Evolutionary conservation across 176 grass and related monocot species (phyloP).

Genomic region (Rhynchospora tenuis): DNA sequence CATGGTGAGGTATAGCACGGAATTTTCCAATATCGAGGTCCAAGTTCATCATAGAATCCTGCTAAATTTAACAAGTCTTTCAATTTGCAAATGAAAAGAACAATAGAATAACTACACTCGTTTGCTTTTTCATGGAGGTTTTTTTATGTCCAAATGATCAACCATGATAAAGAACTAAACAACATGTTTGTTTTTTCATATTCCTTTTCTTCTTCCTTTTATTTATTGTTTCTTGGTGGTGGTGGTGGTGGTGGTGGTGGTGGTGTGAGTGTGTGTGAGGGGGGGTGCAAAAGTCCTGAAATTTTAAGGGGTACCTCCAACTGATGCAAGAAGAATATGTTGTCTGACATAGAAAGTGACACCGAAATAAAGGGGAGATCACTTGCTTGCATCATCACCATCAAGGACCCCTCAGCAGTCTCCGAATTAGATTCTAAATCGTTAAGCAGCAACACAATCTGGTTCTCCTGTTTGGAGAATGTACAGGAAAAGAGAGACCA

Average conservation of each 20-base stretch:
- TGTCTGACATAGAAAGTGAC: conserved; percentile 30
- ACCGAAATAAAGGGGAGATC: conserved; percentile 65
- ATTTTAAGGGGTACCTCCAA: conserved; percentile 39
- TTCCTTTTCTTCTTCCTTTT: not conserved
- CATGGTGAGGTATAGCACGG: conserved; percentile 54
- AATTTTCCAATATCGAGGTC: conserved; percentile 59
- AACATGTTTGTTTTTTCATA: not conserved
- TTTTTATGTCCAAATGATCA: conserved; percentile 4
- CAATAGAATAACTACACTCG: not conserved
- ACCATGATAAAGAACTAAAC: not conserved
- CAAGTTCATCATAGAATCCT: conserved; percentile 36
- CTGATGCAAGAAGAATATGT: conserved; percentile 44
- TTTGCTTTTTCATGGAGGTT: not conserved
- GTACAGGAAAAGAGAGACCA: not conserved
- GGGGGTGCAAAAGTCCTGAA: not conserved
- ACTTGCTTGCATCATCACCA: conserved; percentile 68
- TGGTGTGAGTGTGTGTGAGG: not conserved
- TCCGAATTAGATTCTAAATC: conserved; percentile 50
- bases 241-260: not conserved
- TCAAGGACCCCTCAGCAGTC: conserved; percentile 45
- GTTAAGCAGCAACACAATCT: conserved; percentile 72
- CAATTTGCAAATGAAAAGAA: conserved; percentile 18
- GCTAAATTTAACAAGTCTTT: not conserved
- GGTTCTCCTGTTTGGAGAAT: conserved; percentile 58
- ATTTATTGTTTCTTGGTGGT: not conserved